Base-by-base conservation (phyloP, 768 basidiomycete species). In the Pulveroboletus sp. region DNA sequence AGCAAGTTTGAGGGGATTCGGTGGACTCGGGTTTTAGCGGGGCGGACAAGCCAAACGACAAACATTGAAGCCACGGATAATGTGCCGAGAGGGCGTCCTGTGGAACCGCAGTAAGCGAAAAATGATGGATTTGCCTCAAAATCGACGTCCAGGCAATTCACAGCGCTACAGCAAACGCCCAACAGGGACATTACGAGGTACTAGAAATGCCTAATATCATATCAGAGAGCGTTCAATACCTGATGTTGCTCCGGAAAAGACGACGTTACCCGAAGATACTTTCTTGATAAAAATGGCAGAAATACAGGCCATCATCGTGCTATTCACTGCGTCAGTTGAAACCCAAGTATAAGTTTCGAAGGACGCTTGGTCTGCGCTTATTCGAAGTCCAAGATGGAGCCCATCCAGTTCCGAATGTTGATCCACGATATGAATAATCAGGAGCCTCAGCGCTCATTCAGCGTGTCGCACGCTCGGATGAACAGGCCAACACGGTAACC, bases 61-160 rank as follows among this genome's bases (percentile, higher is more conserved):
- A 24, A 27, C 13, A 29, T 32, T 12, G 34, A 40, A 49, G 53
- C 54, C 61, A 60, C 30, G 49, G 58, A 42, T 34, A 11, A 51
- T 29, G 27, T 37, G 19, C 40, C 20, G 39, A 44, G 38, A 31
- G n/a, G 35, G 4, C 16, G 17, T 46, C 38, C 49, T 45, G 49
- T 50, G 40, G 29, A 24, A 31, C 29, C n/a, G 17, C 43, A 26
- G n/a, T 36, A 32, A 47, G 23, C 35, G 19, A 23, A 19, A 13
- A 24, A 23, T 12, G 16, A 26, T 19, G 13, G 35, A 34, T 19
- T 23, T 12, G 20, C 20, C n/a, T 20, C 13, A 30, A 22, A 24
- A 30, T 30, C 14, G 4, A 27, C 14, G 10, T 19, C n/a, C 19
- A 30, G 4, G 27, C 3, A n/a, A 34, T 39, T 49, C 43, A 14